Base-by-base conservation (phyloP, 305 asterid genomes). In the Fraxinus greggii region DNA sequence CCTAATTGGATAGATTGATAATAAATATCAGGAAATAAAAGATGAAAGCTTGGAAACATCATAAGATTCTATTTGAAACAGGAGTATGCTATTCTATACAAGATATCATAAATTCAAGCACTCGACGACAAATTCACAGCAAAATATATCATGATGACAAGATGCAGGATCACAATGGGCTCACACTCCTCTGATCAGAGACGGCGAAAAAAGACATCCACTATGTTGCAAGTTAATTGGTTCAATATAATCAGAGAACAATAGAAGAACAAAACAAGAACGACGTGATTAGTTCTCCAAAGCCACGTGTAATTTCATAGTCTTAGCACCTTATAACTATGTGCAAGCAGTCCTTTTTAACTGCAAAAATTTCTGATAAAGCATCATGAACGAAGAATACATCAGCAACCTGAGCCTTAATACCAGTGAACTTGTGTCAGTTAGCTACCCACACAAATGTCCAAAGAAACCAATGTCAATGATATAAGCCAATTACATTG, bases 1-100 rank as follows among this genome's bases (percentile, higher is more conserved):
- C 92, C 98, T 97, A 90, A 75, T 78, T 67, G 81, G 75, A 84
- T 31, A 67, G 38, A 61, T 74, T 70, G 31, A 81, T 10, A 61
- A 65, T 69, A 31, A 7, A n/a, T 23, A 36, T 3, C 63, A 76
- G 38, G 23, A 40, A 74, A 33, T 74, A 75, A 45, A 67, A 74
- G 72, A 36, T 31, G 19, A 19, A 29, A 72, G 24, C 28, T 72
- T 24, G 75, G 29, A 38, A 63, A 56, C 72, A 69, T 32, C n/a
- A 73, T 40, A 45, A 32, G 72, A 2, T 8, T 15, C 45, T 21
- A 28, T 28, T 23, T 65, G 67, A 8, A 59, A 78, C 19, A 63
- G 42, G 33, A 45, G 72, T 26, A 35, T 29, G 45, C 77, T 48
- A 75, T 6, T 56, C 31, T 67, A 5, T 77, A 7, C 21, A 63